phyloP scores from a whole-genome alignment of 2,329 filamentous ascomycete genomes.

The Pestalotiopsis fici region DNA sequence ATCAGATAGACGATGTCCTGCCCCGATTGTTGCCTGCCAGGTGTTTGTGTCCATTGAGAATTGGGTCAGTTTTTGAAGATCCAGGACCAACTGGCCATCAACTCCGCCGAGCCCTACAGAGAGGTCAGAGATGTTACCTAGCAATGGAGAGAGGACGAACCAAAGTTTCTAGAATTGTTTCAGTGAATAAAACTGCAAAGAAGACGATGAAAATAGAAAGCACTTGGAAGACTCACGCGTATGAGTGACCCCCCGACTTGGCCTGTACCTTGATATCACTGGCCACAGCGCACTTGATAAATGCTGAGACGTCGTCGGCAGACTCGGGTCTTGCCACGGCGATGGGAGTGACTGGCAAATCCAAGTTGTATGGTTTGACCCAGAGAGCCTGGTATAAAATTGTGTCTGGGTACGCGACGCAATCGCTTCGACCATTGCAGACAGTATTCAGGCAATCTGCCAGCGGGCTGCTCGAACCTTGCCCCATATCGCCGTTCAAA shows the following conservation, averaged over 20 bases:
- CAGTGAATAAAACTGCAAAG: not conserved
- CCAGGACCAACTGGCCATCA: slow-evolving; percentile 53
- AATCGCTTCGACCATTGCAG: slow-evolving; percentile 44
- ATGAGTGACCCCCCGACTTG: slow-evolving; percentile 66
- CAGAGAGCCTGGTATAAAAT: slow-evolving; percentile 47
- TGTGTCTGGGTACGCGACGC: slow-evolving; percentile 46
- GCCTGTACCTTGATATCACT: slow-evolving; percentile 58
- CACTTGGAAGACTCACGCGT: slow-evolving; percentile 43
- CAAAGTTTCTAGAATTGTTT: slow-evolving; percentile 29
- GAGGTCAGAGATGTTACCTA: not conserved
- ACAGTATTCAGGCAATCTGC: slow-evolving; percentile 47
- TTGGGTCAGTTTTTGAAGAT: slow-evolving; percentile 52
- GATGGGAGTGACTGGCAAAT: slow-evolving; percentile 48
- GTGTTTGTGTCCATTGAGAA: slow-evolving; percentile 54
- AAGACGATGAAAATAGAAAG: not conserved
- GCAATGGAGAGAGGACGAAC: slow-evolving; percentile 16
- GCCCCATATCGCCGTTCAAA: slow-evolving; percentile 38
- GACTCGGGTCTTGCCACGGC: slow-evolving; percentile 58
- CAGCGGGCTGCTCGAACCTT: slow-evolving; percentile 39
- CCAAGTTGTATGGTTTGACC: slow-evolving; percentile 56
- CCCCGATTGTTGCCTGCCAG: slow-evolving; percentile 56
- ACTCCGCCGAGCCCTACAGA: slow-evolving; percentile 46
- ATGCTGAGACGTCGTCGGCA: slow-evolving; percentile 54
- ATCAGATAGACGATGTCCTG: slow-evolving; percentile 53
- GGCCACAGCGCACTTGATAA: slow-evolving; percentile 57